phyloP scores from a whole-genome alignment of 805 yeast species.

The Yamadazyma phyllophila region DNA sequence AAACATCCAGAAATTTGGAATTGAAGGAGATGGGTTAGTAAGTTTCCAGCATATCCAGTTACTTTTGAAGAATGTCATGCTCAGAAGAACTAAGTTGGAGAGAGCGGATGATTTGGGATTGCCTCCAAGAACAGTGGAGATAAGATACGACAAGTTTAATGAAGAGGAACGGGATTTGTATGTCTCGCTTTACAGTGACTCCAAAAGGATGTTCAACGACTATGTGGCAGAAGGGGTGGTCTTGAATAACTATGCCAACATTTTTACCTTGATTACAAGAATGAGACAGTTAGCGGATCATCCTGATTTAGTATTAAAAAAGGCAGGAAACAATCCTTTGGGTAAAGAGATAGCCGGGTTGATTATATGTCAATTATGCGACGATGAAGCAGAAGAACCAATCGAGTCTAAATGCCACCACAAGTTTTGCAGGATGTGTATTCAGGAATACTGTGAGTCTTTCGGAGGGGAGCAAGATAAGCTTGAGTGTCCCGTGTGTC shows the following conservation, averaged over 20 bases:
- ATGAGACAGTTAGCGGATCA: conserved; percentile 99
- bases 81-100: conserved; percentile 92
- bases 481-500: conserved; percentile 93
- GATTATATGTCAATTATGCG: conserved; percentile 85
- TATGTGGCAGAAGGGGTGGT: conserved; percentile 97
- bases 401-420: conserved; percentile 94
- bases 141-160: conserved; percentile 83
- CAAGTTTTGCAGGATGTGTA: conserved; percentile 87
- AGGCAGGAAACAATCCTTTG: conserved; percentile 39
- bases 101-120: conserved; percentile 96
- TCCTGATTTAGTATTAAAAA: conserved; percentile 88
- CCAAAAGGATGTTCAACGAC: conserved; percentile 82
- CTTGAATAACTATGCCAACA: conserved; percentile 93
- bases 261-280: conserved; percentile 90
- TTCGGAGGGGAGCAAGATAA: conserved; percentile 58
- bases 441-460: conserved; percentile 84
- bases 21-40: conserved; percentile 74
- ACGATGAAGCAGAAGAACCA: conserved; percentile 98
- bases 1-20: conserved; percentile 84
- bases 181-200: conserved; percentile 81
- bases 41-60: conserved; percentile 77
- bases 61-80: conserved; percentile 76
- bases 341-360: conserved; percentile 50
- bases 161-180: conserved; percentile 94
- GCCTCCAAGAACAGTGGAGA: conserved; percentile 93